phyloP scores from a whole-genome alignment of 805 yeast genomes.

The Yarrowia osloensis region DNA sequence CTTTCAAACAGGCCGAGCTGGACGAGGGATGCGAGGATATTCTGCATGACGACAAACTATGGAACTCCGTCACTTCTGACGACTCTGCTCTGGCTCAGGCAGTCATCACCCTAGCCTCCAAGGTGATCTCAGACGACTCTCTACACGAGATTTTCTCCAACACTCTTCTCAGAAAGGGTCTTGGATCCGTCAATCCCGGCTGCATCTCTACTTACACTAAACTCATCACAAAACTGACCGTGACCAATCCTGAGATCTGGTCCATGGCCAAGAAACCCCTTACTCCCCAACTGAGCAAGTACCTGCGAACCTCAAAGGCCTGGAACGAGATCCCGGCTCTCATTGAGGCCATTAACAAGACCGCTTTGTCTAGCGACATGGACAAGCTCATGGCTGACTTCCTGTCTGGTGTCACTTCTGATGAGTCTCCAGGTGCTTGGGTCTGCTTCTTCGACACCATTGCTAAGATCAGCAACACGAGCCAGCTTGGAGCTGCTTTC shows the following conservation, averaged over 20 bases:
- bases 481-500: constrained; percentile 11
- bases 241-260: constrained; percentile 45
- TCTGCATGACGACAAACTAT: constrained; percentile 48
- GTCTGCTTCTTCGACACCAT: constrained; percentile 17
- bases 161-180: constrained; percentile 35
- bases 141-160: constrained; percentile 29
- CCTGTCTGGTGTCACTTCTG: constrained; percentile 1
- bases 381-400: constrained; percentile 1
- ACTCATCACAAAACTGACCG: constrained; percentile 49
- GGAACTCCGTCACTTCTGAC: constrained; percentile 48
- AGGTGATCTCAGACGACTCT: constrained; percentile 38
- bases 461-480: constrained; percentile 5
- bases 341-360: constrained; percentile 1
- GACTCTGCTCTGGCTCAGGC: constrained; percentile 50
- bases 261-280: constrained; percentile 28
- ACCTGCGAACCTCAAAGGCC: constrained; percentile 9
- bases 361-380: neutral
- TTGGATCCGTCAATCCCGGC: constrained; percentile 32
- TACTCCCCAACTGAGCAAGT: constrained; percentile 20
- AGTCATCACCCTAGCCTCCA: constrained; percentile 45
- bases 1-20: constrained; percentile 24
- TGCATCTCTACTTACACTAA: constrained; percentile 9
- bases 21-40: constrained; percentile 41
- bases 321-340: constrained; percentile 21
- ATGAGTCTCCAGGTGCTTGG: constrained; percentile 18